Conservation (phyloP, 495 filamentous ascomycete species). For the Hyaloscypha variabilis region DNA sequence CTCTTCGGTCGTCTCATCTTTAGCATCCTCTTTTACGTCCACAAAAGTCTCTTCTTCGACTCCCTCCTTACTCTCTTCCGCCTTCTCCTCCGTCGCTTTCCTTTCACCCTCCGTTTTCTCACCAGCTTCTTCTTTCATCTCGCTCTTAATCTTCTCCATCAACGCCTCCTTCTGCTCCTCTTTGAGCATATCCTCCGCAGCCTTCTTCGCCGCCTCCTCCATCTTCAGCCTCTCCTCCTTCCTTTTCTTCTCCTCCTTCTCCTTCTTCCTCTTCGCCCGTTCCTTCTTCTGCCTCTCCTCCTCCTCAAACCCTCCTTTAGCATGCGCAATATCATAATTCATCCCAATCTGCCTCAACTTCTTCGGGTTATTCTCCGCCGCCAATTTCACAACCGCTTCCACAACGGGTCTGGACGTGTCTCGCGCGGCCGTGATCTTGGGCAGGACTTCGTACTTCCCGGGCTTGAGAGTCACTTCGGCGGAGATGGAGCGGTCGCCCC, state of each 20-base stretch:
- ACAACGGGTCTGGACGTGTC: constrained; percentile 50
- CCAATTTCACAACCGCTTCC: constrained; percentile 67
- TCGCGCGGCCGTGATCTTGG: constrained; percentile 75
- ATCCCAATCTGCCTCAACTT: constrained; percentile 82
- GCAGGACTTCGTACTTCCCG: constrained; percentile 76
- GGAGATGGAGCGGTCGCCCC: constrained; percentile 64
- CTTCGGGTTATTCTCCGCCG: constrained; percentile 65
- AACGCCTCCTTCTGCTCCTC: constrained; percentile 27
- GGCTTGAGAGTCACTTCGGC: constrained; percentile 80
- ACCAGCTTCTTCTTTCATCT: constrained; percentile 8
- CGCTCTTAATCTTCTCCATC: constrained; percentile 16
- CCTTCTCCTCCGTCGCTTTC: constrained; percentile 22
- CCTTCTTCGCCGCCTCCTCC: constrained; percentile 18
- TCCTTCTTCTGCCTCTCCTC: constrained; percentile 16
- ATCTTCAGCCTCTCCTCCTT: constrained; percentile 20
- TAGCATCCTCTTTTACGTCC: constrained; percentile 11
- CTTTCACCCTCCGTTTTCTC: constrained; percentile 44
- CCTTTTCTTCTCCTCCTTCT: constrained; percentile 15
- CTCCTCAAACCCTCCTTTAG: constrained; percentile 54
- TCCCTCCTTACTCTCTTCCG: constrained; percentile 23
- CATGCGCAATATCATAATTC: constrained; percentile 81
- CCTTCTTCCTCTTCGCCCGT: constrained; percentile 20
- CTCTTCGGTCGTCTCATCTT: constrained; percentile 4
- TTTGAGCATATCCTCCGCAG: constrained; percentile 39
- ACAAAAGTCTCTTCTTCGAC: constrained; percentile 12